Base-by-base conservation (phyloP, 1,139 yeast genomes). In the Diutina scorzettiae region DNA sequence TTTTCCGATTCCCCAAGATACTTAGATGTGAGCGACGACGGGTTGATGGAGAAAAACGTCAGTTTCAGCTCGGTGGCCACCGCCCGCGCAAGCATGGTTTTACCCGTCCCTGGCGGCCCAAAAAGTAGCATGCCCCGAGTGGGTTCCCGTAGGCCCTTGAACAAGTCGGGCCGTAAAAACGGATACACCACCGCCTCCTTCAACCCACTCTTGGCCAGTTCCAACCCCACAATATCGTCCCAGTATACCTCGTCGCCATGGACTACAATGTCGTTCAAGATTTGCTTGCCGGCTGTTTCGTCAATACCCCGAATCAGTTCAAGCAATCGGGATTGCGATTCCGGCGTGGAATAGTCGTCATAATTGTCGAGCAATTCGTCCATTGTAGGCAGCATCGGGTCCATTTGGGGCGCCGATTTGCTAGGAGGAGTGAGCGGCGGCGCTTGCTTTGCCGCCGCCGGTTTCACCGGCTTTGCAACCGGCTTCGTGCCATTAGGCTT, bases 71-170 rank as follows among this genome's bases (percentile, higher is more conserved):
- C 97, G 0, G 96, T 89, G 0, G 98, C 98, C 7, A 91, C 97
- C 0, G 98, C 97, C 49, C 96, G 69, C 0, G 97, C 97, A 52
- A 91, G 69, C 96, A 91, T 91, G 0, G 98, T 91, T 53, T 91
- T 91, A 48, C 98, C 98, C 0, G 98, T 91, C 17, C 98, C 98
- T 0, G 98, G 98, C 1, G 98, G 98, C 0, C 98, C 98, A 65
- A 91, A 91, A 28, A 91, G 63, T 23, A 91, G 65, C 96, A 91
- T 89, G 7, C 98, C 98, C 49, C 96, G 66, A 0, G 95, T 95
- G 1, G 98, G 98, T 58, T 91, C 97, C 50, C 98, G 69, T 45
- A 91, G 65, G 0, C 98, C 98, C 42, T 79, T 74, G 55, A 91
- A 91, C 47, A 91, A 65, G 59, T 91, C 98, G 0, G 98, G 98